Evolutionary conservation across 306 rosid genomes (phyloP).

Genomic region (Vicia sativa): DNA sequence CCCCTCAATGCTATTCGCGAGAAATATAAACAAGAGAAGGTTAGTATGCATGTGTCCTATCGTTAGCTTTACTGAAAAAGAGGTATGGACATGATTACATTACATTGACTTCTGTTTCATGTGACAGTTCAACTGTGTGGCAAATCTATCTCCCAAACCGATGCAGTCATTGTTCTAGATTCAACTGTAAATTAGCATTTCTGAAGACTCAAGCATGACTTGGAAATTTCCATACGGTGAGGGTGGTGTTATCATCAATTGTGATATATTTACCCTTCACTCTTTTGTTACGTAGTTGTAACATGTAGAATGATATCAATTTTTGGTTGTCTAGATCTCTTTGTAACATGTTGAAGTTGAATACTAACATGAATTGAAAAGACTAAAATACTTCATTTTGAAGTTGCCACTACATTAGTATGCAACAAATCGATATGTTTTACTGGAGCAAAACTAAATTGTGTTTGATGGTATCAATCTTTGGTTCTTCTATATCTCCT

Average conservation of each 20-base stretch:
- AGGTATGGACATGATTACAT: conserved; percentile 6
- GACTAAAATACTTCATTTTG: conserved; percentile 24
- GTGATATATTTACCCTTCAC: conserved; percentile 30
- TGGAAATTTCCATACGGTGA: conserved; percentile 33
- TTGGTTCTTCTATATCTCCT: conserved; percentile 54
- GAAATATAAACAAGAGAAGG: conserved; percentile 81
- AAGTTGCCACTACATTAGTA: conserved; percentile 22
- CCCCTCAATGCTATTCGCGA: conserved; percentile 68
- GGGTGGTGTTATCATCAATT: conserved; percentile 32
- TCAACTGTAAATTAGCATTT: conserved; percentile 41
- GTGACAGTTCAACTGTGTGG: conserved; percentile 79
- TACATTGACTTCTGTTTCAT: conserved; percentile 35
- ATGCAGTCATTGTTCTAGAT: conserved; percentile 56
- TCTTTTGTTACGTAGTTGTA: conserved; percentile 29
- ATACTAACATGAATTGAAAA: conserved; percentile 30
- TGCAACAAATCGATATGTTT: conserved; percentile 31
- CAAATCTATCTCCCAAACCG: conserved; percentile 54
- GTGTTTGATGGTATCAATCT: conserved; percentile 39
- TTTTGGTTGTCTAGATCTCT: conserved; percentile 42
- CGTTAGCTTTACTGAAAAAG: conserved; percentile 18
- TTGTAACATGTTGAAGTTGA: conserved; percentile 41
- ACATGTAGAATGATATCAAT: background rate
- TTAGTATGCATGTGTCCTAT: conserved; percentile 30
- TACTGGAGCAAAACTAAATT: background rate
- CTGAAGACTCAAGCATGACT: conserved; percentile 19